These are phyloP conservation scores for Tylopilus balloui DNA, from an alignment of 768 basidiomycete species.

Conservation along the genomic window DNA sequence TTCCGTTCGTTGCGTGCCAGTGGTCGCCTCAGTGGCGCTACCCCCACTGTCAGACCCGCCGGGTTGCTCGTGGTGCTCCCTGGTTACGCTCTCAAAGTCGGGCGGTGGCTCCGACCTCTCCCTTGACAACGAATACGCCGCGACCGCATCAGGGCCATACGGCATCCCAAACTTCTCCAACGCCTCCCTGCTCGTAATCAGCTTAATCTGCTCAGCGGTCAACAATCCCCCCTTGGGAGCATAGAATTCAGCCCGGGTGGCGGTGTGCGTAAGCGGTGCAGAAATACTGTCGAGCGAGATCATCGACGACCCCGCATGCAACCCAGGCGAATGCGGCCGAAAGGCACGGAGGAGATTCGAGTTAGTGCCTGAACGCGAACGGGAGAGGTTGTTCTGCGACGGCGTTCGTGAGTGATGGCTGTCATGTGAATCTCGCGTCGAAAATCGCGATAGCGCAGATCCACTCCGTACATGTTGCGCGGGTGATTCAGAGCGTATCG, in stretches of 20 bases:
- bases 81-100: slow-evolving; percentile 40
- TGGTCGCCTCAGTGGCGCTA: background rate
- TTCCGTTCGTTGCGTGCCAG: background rate
- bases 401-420: slow-evolving; percentile 20
- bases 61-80: background rate
- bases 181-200: slow-evolving; percentile 64
- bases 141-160: slow-evolving; percentile 67
- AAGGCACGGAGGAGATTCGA: slow-evolving; percentile 33
- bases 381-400: slow-evolving; percentile 32
- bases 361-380: slow-evolving; percentile 35
- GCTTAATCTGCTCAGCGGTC: slow-evolving; percentile 53
- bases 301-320: slow-evolving; percentile 54
- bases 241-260: slow-evolving; percentile 63
- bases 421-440: slow-evolving; percentile 22
- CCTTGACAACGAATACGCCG: slow-evolving; percentile 42
- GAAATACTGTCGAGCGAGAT: slow-evolving; percentile 75
- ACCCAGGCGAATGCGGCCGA: slow-evolving; percentile 38
- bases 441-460: slow-evolving; percentile 21
- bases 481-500: slow-evolving; percentile 22
- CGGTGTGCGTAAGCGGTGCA: slow-evolving; percentile 70
- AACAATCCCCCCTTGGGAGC: slow-evolving; percentile 43
- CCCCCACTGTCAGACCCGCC: background rate
- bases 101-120: slow-evolving; percentile 41
- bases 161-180: slow-evolving; percentile 70
- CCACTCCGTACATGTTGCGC: slow-evolving; percentile 8